Conservation (phyloP, 2,329 filamentous ascomycete species). For the Cladosporium sp. region DNA sequence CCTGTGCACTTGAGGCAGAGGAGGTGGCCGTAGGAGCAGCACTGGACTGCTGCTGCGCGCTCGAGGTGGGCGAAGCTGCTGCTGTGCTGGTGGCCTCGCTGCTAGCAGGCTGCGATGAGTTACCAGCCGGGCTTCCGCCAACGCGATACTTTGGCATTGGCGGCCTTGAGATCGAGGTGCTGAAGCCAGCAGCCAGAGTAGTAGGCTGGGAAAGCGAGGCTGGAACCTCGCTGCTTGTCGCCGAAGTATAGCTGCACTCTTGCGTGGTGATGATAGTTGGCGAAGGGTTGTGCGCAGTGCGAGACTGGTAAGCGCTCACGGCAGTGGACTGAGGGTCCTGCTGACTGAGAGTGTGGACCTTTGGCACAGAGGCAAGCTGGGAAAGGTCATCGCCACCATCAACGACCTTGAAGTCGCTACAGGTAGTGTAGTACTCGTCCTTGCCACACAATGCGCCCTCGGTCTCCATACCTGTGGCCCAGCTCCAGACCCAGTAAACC, state of each 20-base stretch:
- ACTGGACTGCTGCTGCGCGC: neutral
- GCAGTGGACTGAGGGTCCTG: slow-evolving; percentile 41
- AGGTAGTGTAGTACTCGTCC: slow-evolving; percentile 57
- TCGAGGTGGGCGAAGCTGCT: neutral
- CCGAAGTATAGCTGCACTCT: slow-evolving; percentile 16
- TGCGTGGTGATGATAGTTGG: slow-evolving; percentile 22
- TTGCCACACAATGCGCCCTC: slow-evolving; percentile 40
- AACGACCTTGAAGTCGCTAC: slow-evolving; percentile 52
- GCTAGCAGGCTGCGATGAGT: neutral
- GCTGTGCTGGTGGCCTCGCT: neutral
- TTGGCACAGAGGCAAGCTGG: slow-evolving; percentile 13
- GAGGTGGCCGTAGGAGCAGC: neutral
- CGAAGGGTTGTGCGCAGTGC: slow-evolving; percentile 36
- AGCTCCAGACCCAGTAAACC: slow-evolving; percentile 97
- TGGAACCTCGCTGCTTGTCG: neutral
- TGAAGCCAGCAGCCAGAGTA: neutral
- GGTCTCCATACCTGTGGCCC: slow-evolving; percentile 56
- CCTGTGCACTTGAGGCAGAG: neutral
- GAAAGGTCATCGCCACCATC: slow-evolving; percentile 9
- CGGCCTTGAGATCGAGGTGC: neutral
- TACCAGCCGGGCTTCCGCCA: neutral
- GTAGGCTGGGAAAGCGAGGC: neutral
- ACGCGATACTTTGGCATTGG: neutral
- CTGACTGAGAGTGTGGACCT: slow-evolving; percentile 31
- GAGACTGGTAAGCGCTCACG: slow-evolving; percentile 35